A percentile compares a stretch with the other conserved stretches of the same genome.
phyloP scores from a whole-genome alignment of 2,329 filamentous ascomycete genomes.

The Bipolaris zeicola region DNA sequence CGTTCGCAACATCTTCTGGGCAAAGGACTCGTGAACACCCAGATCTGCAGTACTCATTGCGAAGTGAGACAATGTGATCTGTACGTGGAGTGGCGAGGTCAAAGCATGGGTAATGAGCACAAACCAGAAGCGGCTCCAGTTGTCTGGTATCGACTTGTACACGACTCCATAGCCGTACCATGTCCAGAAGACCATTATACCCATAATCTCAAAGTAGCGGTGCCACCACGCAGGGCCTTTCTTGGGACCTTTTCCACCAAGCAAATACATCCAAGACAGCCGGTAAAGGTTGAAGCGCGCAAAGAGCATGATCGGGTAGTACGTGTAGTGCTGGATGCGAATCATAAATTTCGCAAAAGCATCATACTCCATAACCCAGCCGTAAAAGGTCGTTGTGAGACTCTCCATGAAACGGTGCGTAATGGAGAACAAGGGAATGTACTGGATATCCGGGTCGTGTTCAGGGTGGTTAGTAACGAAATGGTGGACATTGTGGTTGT shows the following conservation, averaged over 20 bases:
- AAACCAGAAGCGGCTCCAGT: conserved; percentile 63
- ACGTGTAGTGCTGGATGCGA: conserved; percentile 67
- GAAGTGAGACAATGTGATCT: conserved; percentile 75
- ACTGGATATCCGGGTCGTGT: conserved; percentile 91
- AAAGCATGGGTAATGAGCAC: conserved; percentile 68
- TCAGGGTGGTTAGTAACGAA: conserved; percentile 95
- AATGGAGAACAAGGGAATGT: conserved; percentile 72
- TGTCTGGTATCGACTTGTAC: conserved; percentile 64
- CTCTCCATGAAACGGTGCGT: conserved; percentile 68
- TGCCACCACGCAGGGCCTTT: conserved; percentile 71
- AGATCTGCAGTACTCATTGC: conserved; percentile 72
- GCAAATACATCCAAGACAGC: conserved; percentile 68
- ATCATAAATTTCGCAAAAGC: conserved; percentile 64
- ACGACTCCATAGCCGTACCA: conserved; percentile 71
- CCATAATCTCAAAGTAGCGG: conserved; percentile 67
- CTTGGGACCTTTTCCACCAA: conserved; percentile 59
- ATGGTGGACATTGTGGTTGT: conserved; percentile 94
- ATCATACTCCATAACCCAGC: conserved; percentile 69
- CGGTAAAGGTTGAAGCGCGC: conserved; percentile 76
- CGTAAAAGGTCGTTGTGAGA: conserved; percentile 69
- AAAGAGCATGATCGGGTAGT: conserved; percentile 70
- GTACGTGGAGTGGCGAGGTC: conserved; percentile 71
- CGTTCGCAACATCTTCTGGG: conserved; percentile 71
- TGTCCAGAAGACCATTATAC: conserved; percentile 69
- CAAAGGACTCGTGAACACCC: conserved; percentile 68